Conservation (phyloP, 2,329 filamentous ascomycete genomes). For the Diaporthe capsici region DNA sequence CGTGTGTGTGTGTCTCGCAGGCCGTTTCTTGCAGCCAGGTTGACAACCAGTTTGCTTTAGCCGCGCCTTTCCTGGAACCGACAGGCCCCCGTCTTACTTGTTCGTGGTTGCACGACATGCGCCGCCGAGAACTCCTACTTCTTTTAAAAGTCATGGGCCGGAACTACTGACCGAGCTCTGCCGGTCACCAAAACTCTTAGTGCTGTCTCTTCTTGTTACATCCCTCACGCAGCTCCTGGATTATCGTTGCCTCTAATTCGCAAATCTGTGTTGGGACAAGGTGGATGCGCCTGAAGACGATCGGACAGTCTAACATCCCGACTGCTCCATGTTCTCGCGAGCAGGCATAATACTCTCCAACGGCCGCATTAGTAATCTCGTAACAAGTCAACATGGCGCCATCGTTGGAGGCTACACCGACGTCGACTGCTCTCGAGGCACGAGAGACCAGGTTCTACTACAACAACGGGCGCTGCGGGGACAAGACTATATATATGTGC, state of each 20-base stretch:
- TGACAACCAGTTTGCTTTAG: neutral
- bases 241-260: neutral
- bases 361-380: neutral
- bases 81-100: neutral
- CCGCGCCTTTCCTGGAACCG: neutral
- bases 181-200: neutral
- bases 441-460: conserved; percentile 11
- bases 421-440: neutral
- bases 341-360: neutral
- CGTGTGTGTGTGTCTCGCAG: neutral
- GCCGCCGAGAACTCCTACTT: neutral
- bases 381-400: neutral
- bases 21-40: neutral
- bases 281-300: neutral
- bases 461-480: conserved; percentile 3
- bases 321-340: neutral
- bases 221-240: neutral
- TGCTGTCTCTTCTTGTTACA: neutral
- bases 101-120: conserved; percentile 9
- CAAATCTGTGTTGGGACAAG: neutral
- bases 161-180: neutral
- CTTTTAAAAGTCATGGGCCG: neutral
- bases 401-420: neutral
- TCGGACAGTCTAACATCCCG: neutral
- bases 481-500: conserved; percentile 15